Percentiles rank a stretch among this genome's conserved stretches.
These are phyloP conservation scores for Medicago ruthenica DNA, from an alignment of 306 rosid genomes.

Conservation along the genomic window DNA sequence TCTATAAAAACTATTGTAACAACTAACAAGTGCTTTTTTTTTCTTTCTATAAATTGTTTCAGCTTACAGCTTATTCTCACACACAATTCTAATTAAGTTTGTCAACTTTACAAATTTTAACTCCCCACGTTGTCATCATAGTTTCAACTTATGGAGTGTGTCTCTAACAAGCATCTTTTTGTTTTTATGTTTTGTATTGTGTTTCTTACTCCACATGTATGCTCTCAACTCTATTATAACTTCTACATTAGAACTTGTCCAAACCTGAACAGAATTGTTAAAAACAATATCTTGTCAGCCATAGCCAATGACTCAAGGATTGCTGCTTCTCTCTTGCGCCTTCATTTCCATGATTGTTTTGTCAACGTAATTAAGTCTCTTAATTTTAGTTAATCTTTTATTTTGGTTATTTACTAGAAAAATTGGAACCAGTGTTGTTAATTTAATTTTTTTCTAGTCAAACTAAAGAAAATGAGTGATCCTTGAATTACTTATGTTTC, in stretches of 20 bases:
- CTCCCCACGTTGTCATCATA: neutral
- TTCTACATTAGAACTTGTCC: slow-evolving; percentile 76
- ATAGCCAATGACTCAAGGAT: slow-evolving; percentile 80
- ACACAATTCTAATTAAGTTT: slow-evolving; percentile 13
- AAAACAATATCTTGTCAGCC: slow-evolving; percentile 64
- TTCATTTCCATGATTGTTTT: slow-evolving; percentile 94
- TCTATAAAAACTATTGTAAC: neutral
- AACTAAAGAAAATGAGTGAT: too few relatives aligned
- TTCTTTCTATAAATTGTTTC: slow-evolving; percentile 48
- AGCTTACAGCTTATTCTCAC: slow-evolving; percentile 34
- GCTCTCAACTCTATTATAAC: slow-evolving; percentile 73
- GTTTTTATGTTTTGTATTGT: slow-evolving; percentile 55
- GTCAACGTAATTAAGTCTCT: slow-evolving; percentile 56
- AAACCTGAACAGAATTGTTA: slow-evolving; percentile 59
- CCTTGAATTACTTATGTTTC: too few relatives aligned
- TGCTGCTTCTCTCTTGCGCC: slow-evolving; percentile 94
- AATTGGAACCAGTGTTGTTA: too few relatives aligned
- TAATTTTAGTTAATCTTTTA: too few relatives aligned
- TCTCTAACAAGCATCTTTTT: slow-evolving; percentile 37
- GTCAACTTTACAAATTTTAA: neutral
- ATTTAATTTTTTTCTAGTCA: too few relatives aligned
- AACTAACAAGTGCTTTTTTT: slow-evolving; percentile 3
- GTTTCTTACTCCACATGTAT: slow-evolving; percentile 55
- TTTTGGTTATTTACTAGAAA: too few relatives aligned
- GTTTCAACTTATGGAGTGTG: slow-evolving; percentile 48